Base-by-base conservation (phyloP, 2,329 filamentous ascomycete genomes). In the Zelopaecilomyces penicillatus region DNA sequence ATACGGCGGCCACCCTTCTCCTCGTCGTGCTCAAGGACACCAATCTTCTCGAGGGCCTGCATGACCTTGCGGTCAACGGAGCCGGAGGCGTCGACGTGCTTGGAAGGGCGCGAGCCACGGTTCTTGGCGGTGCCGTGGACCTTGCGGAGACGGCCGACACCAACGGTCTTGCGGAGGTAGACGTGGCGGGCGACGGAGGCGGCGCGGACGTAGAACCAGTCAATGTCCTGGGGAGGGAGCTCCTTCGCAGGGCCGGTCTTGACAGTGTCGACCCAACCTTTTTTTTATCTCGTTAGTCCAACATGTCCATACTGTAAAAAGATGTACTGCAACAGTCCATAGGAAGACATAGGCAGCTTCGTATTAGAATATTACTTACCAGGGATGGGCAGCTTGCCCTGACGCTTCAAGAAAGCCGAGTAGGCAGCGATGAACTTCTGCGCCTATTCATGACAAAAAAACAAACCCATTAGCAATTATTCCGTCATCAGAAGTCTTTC, bases 131-230 rank as follows among this genome's bases (percentile, higher is more conserved):
- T 85, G 64, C 89, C 93, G 82, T 98, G 93, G 57, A 85, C 86
- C 79, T 95, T 95, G 73, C 91, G 86, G 62, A 98, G 83, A 67
- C 93, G 89, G 74, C 93, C 93, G 61, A 98, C 88, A 80, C 93
- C 93, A 68, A 98, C 90, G 54, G 90, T 96, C 82, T 98, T 98
- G 78, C 93, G 87, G 71, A 98, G 80, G 82, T 98, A 98, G 79
- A 98, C 84, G 80, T 97, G 91, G 67, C 90, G 89, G 65, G 93
- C 93, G 68, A 98, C 85, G 58, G 91, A 83, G 62, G 93, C 93
- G 64, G 91, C 90, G 67, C 93, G 90, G 69, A 82, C 71, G 73
- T 83, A 87, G 78, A 82, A 94, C 93, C 93, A 98, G 82, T 98
- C 93, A 68, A 90, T 87, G 72, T 90, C 85, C 82, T 97, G 90